Conservation (phyloP, 768 basidiomycete genomes). For the Tubosaeta sp. region DNA sequence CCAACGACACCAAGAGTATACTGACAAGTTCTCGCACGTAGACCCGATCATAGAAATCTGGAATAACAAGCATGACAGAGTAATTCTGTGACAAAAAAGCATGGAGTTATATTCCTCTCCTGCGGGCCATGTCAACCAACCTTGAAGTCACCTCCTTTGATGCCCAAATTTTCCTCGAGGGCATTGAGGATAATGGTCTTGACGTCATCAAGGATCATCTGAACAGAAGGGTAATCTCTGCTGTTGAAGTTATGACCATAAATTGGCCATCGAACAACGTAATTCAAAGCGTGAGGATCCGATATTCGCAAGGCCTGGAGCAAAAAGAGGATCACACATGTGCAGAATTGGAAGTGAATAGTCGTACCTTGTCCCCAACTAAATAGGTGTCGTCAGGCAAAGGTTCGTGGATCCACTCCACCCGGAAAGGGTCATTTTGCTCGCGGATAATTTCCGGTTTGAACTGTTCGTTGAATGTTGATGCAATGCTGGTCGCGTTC, state of each 20-base stretch:
- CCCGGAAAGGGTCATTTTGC: conserved; percentile 73
- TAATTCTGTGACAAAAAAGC: conserved; percentile 53
- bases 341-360: not conserved
- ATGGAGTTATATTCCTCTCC: not conserved
- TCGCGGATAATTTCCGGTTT: conserved; percentile 83
- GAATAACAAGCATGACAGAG: conserved; percentile 84
- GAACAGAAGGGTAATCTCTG: conserved; percentile 67
- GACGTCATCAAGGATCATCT: conserved; percentile 72
- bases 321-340: conserved; percentile 5
- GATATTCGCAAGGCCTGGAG: conserved; percentile 64
- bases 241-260: conserved; percentile 79
- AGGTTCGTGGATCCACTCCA: conserved; percentile 75
- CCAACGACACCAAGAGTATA: conserved; percentile 71
- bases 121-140: conserved; percentile 35
- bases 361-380: conserved; percentile 65
- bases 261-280: conserved; percentile 79
- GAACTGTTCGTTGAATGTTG: conserved; percentile 79
- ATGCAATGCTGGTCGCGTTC: conserved; percentile 65
- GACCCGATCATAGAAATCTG: conserved; percentile 83
- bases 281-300: conserved; percentile 64
- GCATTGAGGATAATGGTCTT: conserved; percentile 61
- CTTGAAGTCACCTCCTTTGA: conserved; percentile 54
- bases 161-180: conserved; percentile 56
- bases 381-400: conserved; percentile 44
- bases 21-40: conserved; percentile 80